Conservation (phyloP, 2,329 filamentous ascomycete species). For the Pestalotiopsis sp. region DNA sequence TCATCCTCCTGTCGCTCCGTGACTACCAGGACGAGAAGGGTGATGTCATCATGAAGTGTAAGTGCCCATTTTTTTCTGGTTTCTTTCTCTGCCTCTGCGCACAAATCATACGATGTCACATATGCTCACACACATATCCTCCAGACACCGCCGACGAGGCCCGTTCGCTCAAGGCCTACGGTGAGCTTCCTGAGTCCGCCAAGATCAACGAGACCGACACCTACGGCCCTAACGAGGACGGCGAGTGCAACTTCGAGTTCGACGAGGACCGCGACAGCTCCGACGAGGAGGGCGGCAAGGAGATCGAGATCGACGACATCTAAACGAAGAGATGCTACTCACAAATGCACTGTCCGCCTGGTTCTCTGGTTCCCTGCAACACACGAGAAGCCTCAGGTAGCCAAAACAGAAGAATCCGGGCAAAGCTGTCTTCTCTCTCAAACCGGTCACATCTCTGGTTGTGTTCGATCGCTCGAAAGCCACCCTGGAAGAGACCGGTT, state of each 20-base stretch:
- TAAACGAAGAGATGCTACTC: constrained; percentile 45
- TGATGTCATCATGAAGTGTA: constrained; percentile 85
- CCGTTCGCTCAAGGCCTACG: constrained; percentile 92
- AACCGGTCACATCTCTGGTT: constrained; percentile 19
- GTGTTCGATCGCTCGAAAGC: background rate
- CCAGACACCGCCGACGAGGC: constrained; percentile 86
- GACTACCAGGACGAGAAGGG: constrained; percentile 96
- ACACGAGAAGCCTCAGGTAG: background rate
- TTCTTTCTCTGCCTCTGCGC: background rate
- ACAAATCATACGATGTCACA: background rate
- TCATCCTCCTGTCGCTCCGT: constrained; percentile 83
- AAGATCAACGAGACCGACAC: constrained; percentile 99
- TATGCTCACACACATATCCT: background rate
- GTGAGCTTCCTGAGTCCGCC: constrained; percentile 93
- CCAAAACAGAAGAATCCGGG: constrained; percentile 10
- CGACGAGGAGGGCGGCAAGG: constrained; percentile 59
- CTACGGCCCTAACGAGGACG: constrained; percentile 87
- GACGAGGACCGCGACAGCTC: constrained; percentile 79
- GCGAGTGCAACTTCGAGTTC: constrained; percentile 98
- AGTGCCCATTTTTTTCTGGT: background rate
- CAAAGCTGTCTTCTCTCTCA: constrained; percentile 62
- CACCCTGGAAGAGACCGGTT: constrained; percentile 25
- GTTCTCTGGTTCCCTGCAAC: background rate
- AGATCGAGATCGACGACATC: constrained; percentile 95
- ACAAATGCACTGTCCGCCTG: constrained; percentile 12